Evolutionary conservation across 2,329 filamentous ascomycete genomes (phyloP).

Genomic region (Aspergillus calidoustus): DNA sequence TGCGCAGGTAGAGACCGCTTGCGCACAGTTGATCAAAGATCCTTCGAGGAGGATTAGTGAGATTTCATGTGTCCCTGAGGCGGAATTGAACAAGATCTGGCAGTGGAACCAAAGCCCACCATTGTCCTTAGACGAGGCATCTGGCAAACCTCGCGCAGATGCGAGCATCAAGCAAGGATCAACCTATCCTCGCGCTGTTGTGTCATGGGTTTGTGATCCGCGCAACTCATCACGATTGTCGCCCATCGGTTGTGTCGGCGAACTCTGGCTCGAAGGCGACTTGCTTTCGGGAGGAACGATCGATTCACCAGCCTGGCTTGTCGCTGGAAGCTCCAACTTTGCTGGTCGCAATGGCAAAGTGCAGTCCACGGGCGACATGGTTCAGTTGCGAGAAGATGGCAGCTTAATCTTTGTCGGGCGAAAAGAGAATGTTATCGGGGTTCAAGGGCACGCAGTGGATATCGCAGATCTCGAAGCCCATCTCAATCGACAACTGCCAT

Average conservation of each 20-base stretch:
- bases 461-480: slow-evolving; percentile 47
- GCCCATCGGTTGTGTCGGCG: slow-evolving; percentile 47
- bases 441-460: slow-evolving; percentile 47
- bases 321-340: slow-evolving; percentile 37
- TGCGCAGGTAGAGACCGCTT: slow-evolving; percentile 40
- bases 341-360: slow-evolving; percentile 37
- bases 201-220: slow-evolving; percentile 36
- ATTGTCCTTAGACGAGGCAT: slow-evolving; percentile 36
- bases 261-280: slow-evolving; percentile 48
- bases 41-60: slow-evolving; percentile 34
- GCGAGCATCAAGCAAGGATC: slow-evolving; percentile 29
- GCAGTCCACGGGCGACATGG: slow-evolving; percentile 39
- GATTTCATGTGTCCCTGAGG: slow-evolving; percentile 43
- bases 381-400: slow-evolving; percentile 34
- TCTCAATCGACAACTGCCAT: slow-evolving; percentile 41
- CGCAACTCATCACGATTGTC: slow-evolving; percentile 41
- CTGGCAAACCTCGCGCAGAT: slow-evolving; percentile 29
- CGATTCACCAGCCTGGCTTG: slow-evolving; percentile 34
- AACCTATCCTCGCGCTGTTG: slow-evolving; percentile 39
- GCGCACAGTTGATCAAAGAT: slow-evolving; percentile 31
- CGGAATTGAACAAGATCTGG: slow-evolving; percentile 51
- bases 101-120: slow-evolving; percentile 46
- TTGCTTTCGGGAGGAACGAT: slow-evolving; percentile 32
- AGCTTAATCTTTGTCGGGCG: slow-evolving; percentile 38
- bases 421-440: slow-evolving; percentile 37